A percentile compares a stretch with the other conserved stretches of the same genome.
These are phyloP conservation scores for Lipomyces orientalis DNA, from an alignment of 805 yeast species.

Conservation along the genomic window DNA sequence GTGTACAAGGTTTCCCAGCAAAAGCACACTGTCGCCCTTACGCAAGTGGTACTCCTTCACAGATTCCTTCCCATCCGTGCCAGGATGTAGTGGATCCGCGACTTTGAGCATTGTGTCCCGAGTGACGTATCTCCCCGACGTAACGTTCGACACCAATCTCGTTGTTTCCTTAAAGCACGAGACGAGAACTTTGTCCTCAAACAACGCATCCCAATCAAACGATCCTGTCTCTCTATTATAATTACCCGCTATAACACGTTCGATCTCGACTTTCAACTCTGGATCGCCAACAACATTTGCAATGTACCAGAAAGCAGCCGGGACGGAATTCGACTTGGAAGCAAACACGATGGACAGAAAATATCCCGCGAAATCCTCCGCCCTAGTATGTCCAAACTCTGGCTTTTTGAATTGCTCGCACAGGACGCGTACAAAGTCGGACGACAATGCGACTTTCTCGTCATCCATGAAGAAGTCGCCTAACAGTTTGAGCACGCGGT, in stretches of 20 bases:
- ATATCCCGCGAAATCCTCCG: conserved; percentile 28
- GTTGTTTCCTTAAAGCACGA: conserved; percentile 35
- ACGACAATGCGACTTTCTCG: not conserved
- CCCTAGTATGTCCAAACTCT: not conserved
- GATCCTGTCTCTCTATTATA: not conserved
- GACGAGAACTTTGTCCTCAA: conserved; percentile 12
- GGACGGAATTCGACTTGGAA: conserved; percentile 30
- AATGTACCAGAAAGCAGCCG: conserved; percentile 33
- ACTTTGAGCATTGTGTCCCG: conserved; percentile 26
- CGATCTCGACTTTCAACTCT: conserved; percentile 9
- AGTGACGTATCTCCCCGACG: conserved; percentile 17
- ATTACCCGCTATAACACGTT: conserved; percentile 12
- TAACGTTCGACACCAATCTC: conserved; percentile 17
- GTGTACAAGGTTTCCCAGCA: conserved; percentile 27
- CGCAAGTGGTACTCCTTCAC: conserved; percentile 17
- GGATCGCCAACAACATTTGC: conserved; percentile 14
- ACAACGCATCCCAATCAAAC: conserved; percentile 30
- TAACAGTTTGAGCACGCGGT: conserved; percentile 10
- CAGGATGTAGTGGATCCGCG: conserved; percentile 6
- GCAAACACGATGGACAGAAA: conserved; percentile 33
- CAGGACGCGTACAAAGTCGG: not conserved
- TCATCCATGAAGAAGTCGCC: conserved; percentile 20
- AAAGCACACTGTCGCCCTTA: conserved; percentile 25
- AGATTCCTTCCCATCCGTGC: not conserved
- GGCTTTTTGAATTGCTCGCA: not conserved